Percentiles rank a stretch among this genome's conserved stretches.
These are phyloP conservation scores for Austroboletus novae-zelandiae DNA, from an alignment of 1,284 basidiomycete genomes.

Conservation along the genomic window DNA sequence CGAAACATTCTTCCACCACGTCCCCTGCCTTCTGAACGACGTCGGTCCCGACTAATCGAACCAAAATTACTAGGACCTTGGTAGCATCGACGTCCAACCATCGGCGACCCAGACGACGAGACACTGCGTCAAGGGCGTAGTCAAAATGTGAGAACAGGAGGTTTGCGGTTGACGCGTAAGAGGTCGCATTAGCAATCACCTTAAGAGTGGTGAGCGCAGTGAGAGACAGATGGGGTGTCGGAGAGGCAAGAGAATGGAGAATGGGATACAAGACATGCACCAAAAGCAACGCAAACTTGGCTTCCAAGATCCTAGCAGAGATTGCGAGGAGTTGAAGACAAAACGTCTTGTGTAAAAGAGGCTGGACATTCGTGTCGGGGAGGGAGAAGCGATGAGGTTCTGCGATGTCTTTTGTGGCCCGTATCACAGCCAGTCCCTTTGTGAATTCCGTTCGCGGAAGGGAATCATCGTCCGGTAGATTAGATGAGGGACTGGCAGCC, in stretches of 20 bases:
- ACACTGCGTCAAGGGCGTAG: constrained; percentile 87
- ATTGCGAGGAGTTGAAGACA: constrained; percentile 72
- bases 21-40: constrained; percentile 86
- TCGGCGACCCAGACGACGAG: constrained; percentile 71
- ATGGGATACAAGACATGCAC: constrained; percentile 81
- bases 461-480: constrained; percentile 27
- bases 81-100: constrained; percentile 79
- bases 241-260: constrained; percentile 77
- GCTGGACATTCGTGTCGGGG: constrained; percentile 36
- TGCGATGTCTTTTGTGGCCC: constrained; percentile 37
- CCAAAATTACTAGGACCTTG: constrained; percentile 77
- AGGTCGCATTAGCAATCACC: constrained; percentile 66
- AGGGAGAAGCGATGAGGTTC: constrained; percentile 43
- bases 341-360: constrained; percentile 56
- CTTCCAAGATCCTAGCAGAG: constrained; percentile 64
- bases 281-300: constrained; percentile 68
- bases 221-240: constrained; percentile 60
- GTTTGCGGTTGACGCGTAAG: constrained; percentile 82
- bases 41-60: constrained; percentile 80
- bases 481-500: constrained; percentile 6
- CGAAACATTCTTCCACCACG: constrained; percentile 93
- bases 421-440: constrained; percentile 42
- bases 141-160: constrained; percentile 91
- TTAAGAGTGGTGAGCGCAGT: constrained; percentile 71
- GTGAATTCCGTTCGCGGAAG: constrained; percentile 43